Evolutionary conservation across 768 basidiomycete species (phyloP), one percentile per base, ranked within the genome.

Genomic region (Grammothele lineata): DNA sequence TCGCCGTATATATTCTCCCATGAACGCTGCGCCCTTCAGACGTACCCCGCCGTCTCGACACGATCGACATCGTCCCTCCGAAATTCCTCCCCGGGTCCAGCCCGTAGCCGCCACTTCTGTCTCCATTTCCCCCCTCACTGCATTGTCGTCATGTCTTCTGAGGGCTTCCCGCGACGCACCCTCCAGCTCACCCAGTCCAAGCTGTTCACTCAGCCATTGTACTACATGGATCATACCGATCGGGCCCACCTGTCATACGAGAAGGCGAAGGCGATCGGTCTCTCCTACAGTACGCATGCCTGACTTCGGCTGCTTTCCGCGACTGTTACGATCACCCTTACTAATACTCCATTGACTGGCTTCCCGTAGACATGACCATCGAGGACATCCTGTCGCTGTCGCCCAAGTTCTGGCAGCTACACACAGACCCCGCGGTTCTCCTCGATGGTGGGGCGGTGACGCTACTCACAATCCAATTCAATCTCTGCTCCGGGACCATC

Each of bases 381-480:
- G 40, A 59, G 9, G 63, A 65, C 36, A 27, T 65, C 12, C 39
- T 60, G 11, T 46, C 45, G 3, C 42, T 60, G 18, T 55, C 62
- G 1, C 48, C 50, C 11, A 61, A 59, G 40, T 65, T 60, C 44
- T 65, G 62, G 62, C 47, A 59, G 32, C 27, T 64, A 22, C 60
- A 62, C 32, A 51, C 40, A n/a, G 59, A 64, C 48, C 54, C 54
- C 11, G 39, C 57, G 17, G 32, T 50, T 17, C 24, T 42, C 19
- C 25, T 62, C 21, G 63, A 65, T 47, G 60, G 57, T 14, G 57
- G 43, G 24, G 57, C 59, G 1, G 40, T 47, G 23, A 59, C 60
- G 1, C 44, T 65, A 3, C 38, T 59, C 26, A 62, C 60, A 1
- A 59, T 65, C 15, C 63, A 65, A 37, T 56, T 55, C 48, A 65